Evolutionary conservation across 805 yeast genomes (phyloP).

Genomic region (Lipomyces yamadae): DNA sequence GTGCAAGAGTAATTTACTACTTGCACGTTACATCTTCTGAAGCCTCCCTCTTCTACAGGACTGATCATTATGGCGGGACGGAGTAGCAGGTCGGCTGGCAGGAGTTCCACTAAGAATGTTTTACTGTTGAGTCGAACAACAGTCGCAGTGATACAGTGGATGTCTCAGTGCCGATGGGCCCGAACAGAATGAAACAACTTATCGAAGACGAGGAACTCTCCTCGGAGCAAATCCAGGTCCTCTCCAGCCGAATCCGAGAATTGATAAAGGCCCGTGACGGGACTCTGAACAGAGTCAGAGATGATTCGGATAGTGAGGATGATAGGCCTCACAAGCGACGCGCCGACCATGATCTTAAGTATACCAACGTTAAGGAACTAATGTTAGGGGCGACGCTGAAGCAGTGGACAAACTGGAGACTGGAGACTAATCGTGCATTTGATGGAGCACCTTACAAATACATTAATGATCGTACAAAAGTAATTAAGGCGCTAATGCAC

Average conservation of each 20-base stretch:
- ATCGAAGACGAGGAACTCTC: not conserved
- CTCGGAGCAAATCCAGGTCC: not conserved
- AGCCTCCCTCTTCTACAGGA: too few species aligned
- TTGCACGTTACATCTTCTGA: too few species aligned
- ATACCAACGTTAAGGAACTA: not conserved
- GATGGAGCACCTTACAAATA: not conserved
- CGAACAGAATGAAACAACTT: not conserved
- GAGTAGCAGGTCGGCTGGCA: too few species aligned
- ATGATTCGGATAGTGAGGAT: not conserved
- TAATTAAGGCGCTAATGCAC: not conserved
- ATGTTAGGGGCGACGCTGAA: not conserved
- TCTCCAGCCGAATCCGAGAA: not conserved
- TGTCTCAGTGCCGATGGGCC: conserved; percentile 5
- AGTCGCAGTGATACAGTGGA: too few species aligned
- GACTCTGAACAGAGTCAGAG: not conserved
- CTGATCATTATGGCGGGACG: too few species aligned
- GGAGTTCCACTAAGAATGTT: too few species aligned
- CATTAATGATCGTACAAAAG: not conserved
- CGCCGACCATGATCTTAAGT: not conserved
- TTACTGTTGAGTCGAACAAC: too few species aligned
- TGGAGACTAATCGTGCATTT: not conserved
- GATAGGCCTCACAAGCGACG: conserved; percentile 2
- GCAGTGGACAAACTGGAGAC: not conserved
- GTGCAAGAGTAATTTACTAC: too few species aligned
- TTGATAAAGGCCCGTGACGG: not conserved